Conservation (phyloP, 208 protist genomes). For the Leishmania mexicana region DNA sequence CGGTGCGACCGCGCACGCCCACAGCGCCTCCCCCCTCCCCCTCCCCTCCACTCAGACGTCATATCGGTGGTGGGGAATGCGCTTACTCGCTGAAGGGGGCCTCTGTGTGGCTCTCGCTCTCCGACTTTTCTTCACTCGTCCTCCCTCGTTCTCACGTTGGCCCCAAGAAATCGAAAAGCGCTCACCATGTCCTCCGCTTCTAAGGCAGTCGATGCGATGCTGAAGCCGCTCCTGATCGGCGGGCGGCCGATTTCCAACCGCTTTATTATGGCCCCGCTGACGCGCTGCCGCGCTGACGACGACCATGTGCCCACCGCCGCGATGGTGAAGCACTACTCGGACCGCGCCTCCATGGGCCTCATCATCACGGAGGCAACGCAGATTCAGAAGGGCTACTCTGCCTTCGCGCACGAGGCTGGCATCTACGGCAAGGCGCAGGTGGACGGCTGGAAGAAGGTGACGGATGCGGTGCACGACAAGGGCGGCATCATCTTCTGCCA, state of each 20-base stretch:
- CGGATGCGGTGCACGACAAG: slow-evolving; percentile 74
- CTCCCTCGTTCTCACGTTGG: background rate
- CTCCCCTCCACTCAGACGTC: background rate
- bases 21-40: no score
- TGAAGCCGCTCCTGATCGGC: slow-evolving; percentile 53
- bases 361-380: slow-evolving; percentile 73
- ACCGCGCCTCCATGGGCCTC: slow-evolving; percentile 68
- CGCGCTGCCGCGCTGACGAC: slow-evolving; percentile 52
- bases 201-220: slow-evolving; percentile 15
- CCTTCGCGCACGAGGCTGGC: slow-evolving; percentile 44
- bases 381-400: slow-evolving; percentile 54
- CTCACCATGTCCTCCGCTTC: background rate
- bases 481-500: slow-evolving; percentile 69
- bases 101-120: background rate
- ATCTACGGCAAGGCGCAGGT: slow-evolving; percentile 68
- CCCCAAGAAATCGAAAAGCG: background rate
- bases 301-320: slow-evolving; percentile 43
- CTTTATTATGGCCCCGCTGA: slow-evolving; percentile 70
- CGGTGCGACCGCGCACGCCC: background rate
- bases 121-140: background rate
- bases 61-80: background rate
- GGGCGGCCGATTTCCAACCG: slow-evolving; percentile 47
- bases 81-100: background rate
- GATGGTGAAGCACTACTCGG: slow-evolving; percentile 69
- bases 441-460: slow-evolving; percentile 68